A percentile compares a stretch with the other conserved stretches of the same genome.
Evolutionary conservation across 768 basidiomycete species (phyloP).

Genomic region (Boletus subcaerulescens): DNA sequence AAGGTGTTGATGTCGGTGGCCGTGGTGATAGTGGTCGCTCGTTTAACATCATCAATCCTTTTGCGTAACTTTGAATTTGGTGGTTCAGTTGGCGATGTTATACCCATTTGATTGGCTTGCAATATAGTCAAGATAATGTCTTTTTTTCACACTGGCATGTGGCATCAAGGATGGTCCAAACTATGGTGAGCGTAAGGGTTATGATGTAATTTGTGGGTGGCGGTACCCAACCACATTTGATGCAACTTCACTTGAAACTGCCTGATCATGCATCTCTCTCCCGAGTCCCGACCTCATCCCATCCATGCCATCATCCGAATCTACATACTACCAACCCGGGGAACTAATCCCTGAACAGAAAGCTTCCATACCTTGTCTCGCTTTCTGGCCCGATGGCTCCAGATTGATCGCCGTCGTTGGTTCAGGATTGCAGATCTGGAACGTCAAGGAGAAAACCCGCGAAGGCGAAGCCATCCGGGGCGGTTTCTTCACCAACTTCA

Average conservation of each 20-base stretch:
- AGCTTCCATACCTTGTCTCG: conserved; percentile 14
- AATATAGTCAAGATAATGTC: neutral
- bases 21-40: neutral
- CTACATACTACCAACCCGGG: conserved; percentile 3
- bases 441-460: conserved; percentile 18
- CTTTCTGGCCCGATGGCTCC: conserved; percentile 27
- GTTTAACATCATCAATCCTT: too few species aligned
- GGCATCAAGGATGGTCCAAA: too few species aligned
- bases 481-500: conserved; percentile 27
- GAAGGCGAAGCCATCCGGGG: conserved; percentile 21
- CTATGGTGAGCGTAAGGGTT: neutral
- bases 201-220: conserved; percentile 21
- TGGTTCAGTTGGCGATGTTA: too few species aligned
- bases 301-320: conserved; percentile 13
- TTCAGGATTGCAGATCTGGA: conserved; percentile 26
- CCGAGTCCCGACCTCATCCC: conserved; percentile 3
- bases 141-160: too few species aligned
- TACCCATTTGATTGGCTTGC: neutral
- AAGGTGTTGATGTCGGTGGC: neutral
- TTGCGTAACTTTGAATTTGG: too few species aligned
- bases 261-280: conserved; percentile 6
- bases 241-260: neutral
- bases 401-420: conserved; percentile 25
- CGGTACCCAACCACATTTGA: conserved; percentile 7
- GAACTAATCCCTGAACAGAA: conserved; percentile 21